Evolutionary conservation across 257 asterid genomes (phyloP), one percentile per base, ranked within the genome.

Genomic region (Dorcoceras hygrometricum): DNA sequence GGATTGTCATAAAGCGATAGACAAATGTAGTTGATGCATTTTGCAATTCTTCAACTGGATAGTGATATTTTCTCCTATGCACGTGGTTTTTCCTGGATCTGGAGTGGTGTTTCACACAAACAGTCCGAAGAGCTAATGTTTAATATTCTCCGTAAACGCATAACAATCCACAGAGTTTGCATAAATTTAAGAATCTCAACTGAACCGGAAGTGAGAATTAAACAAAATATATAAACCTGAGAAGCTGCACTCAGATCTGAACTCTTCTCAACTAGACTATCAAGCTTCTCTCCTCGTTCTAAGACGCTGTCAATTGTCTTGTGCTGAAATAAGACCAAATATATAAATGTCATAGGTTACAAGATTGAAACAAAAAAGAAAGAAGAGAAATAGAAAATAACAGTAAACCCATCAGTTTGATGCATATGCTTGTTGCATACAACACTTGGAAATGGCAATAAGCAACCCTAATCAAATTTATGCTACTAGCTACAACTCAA

Each of bases 241-340:
- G 98, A 91, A 76, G 98, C 97, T 67, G 96, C 84, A 58, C 96
- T 91, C 59, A 89, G 96, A 80, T 91, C 98, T 61, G 97, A 89
- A 80, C 98, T 91, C 88, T 91, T 91, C 70, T 86, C 96, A 59
- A 91, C 98, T 84, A 91, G 83, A 79, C 88, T 91, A 79, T 91
- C 98, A 6, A 91, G 91, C 88, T 86, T 91, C 81, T 82, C 95
- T 6, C 98, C 98, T 58, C 98, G 84, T 75, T 57, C 97, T 31
- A 89, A 84, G 69, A 91, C 96, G 71, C 97, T 91, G 76, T 91
- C 96, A 66, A 91, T 91, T 20, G 98, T 91, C 84, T 91, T 87
- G 82, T 91, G 98, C 97, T 87, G 89, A 72, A 66, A 75, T 68
- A 66, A 76, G 48, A 48, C 57, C 57, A 70, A 56, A 73, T 8